These are phyloP conservation scores for Ganoderma resinaceum DNA, from an alignment of 1,284 basidiomycete genomes.

Conservation along the genomic window DNA sequence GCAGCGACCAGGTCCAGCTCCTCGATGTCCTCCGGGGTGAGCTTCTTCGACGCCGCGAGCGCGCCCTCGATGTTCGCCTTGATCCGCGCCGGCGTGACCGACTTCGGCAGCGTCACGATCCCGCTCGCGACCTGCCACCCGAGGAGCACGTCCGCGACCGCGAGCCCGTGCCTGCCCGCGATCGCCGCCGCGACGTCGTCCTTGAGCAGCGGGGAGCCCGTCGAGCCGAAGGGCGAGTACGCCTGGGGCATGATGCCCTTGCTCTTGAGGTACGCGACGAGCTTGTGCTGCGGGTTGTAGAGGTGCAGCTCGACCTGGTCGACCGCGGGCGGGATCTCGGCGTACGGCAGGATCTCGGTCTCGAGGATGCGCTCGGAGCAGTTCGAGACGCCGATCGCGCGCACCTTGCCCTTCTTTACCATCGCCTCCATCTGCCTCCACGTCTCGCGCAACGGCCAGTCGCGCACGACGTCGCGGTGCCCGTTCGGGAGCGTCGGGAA, in stretches of 20 bases:
- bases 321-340: slow-evolving; percentile 59
- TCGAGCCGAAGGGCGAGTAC: slow-evolving; percentile 87
- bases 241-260: slow-evolving; percentile 81
- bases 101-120: slow-evolving; percentile 77
- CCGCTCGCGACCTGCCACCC: slow-evolving; percentile 75
- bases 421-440: slow-evolving; percentile 87
- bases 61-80: slow-evolving; percentile 69
- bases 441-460: slow-evolving; percentile 74
- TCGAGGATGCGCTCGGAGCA: slow-evolving; percentile 56
- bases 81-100: slow-evolving; percentile 79
- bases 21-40: slow-evolving; percentile 67
- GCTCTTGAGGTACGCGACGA: slow-evolving; percentile 69
- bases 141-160: slow-evolving; percentile 69
- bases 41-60: slow-evolving; percentile 53
- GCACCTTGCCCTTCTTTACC: slow-evolving; percentile 66
- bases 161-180: slow-evolving; percentile 65
- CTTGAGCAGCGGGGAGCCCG: slow-evolving; percentile 69
- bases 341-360: slow-evolving; percentile 48
- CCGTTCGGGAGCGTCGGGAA: slow-evolving; percentile 77
- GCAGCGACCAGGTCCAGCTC: slow-evolving; percentile 71
- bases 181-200: slow-evolving; percentile 74
- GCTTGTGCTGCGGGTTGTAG: slow-evolving; percentile 79
- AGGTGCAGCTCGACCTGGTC: slow-evolving; percentile 76
- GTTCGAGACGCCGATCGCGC: slow-evolving; percentile 67
- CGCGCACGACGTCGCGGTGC: slow-evolving; percentile 68